Base-by-base conservation (phyloP, 441 rosid species). In the Erodium trifolium region DNA sequence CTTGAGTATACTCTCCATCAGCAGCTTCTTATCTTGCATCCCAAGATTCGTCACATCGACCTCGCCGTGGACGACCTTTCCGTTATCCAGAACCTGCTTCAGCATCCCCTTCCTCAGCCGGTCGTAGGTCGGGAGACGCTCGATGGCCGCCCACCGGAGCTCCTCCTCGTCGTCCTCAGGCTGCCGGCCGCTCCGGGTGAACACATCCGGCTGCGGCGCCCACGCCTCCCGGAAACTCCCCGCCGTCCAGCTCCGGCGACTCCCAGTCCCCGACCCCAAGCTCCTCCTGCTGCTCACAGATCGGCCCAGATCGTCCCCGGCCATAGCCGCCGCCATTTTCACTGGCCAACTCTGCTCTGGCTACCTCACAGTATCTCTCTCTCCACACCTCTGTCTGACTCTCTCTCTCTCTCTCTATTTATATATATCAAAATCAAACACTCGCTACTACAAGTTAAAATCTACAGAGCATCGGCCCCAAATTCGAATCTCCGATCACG, bases 61-160 rank as follows among this genome's bases (percentile, higher is more conserved):
- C 73, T 85, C 84, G 64, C 76, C 80, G 35, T 77, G 82, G 5
- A 73, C 79, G 63, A 87, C 72, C 5, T 53, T 75, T 63, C 85
- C 89, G 68, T 77, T 74, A 6, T 74, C 84, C 74, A 73, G 47
- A 45, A 78, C 84, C 43, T 82, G 82, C 75, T 67, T 78, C 43
- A 87, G 51, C 43, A 85, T 71, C 3, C 82, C 83, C 68, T 73
- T 85, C 69, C 73, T 77, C 55, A 85, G 10, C 19, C 90, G 69
- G 66, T 84, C 82, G 67, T 82, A 82, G 2, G 90, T 87, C 3
- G 92, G 88, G 23, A 85, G 82, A 57, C 86, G 77, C 78, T 87
- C 90, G 60, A 87, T 84, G 35, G 92, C 86, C 1, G 88, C 92
- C 92, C 90, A 84, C 70, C 72, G 82, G 45, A 87, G 83, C 80